A percentile compares a stretch with the other conserved stretches of the same genome.
Conservation (phyloP, 805 yeast genomes). For the Maudiozyma pseudohumilis region DNA sequence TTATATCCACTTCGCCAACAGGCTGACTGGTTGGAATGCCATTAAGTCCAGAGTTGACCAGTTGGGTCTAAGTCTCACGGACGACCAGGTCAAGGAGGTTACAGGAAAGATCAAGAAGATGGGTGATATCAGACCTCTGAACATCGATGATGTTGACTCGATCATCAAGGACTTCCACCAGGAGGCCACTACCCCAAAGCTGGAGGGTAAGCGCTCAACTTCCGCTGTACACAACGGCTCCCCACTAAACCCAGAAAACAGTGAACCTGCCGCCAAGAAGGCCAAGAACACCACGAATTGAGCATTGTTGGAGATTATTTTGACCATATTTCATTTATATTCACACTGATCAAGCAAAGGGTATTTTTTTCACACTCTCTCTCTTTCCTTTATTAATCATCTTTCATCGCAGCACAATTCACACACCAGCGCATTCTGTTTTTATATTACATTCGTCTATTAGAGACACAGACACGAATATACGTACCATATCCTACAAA, state of each 20-base stretch:
- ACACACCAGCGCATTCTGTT: too few relatives aligned
- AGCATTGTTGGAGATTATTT: too few relatives aligned
- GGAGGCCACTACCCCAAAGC: conserved; percentile 48
- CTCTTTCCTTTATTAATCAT: too few relatives aligned
- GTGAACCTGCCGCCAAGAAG: conserved; percentile 29
- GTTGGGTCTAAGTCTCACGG: conserved; percentile 79
- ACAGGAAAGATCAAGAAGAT: conserved; percentile 85
- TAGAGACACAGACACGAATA: too few relatives aligned
- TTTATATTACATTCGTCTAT: too few relatives aligned
- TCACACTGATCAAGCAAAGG: too few relatives aligned
- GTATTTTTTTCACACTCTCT: too few relatives aligned
- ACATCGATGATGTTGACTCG: conserved; percentile 95
- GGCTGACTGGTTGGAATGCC: conserved; percentile 98
- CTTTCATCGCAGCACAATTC: too few relatives aligned
- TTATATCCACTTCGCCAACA: conserved; percentile 95
- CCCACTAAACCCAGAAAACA: conserved; percentile 4
- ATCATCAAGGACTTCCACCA: conserved; percentile 91
- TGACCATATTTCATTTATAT: too few relatives aligned
- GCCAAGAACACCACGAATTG: too few relatives aligned
- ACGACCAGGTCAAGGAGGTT: conserved; percentile 90
- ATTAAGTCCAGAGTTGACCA: conserved; percentile 97
- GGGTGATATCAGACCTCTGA: conserved; percentile 90
- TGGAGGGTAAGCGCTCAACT: conserved; percentile 21
- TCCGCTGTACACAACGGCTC: conserved; percentile 6
- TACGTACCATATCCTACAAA: too few relatives aligned